Evolutionary conservation across 208 protist genomes (phyloP), one percentile per base, ranked within the genome.

Genomic region (Trypanosoma cruzi): DNA sequence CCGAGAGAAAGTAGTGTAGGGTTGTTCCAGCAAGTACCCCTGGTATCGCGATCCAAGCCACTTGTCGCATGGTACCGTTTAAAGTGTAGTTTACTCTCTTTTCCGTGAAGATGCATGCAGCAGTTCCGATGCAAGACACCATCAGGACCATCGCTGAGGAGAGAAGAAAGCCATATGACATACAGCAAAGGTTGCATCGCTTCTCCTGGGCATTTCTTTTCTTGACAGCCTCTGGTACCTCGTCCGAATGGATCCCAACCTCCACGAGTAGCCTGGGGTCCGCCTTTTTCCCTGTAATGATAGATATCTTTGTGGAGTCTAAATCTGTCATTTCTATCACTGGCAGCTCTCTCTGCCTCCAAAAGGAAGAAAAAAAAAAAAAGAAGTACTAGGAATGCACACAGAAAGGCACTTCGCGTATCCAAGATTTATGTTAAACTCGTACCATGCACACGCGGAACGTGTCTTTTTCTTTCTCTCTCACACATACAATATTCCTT

Each of bases 1-100:
- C 88, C 1, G 80, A 86, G 34, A 96, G 54, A 65, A 96, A 93
- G 66, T 84, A 93, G 68, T 96, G 90, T 52, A 96, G 52, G 26
- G 85, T 92, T 0, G 77, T 79, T 11, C 88, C 88, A 4, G 85
- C 74, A 16, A 96, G 67, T 36, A 84, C 64, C n/a, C 88, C 85
- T 0, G 90, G 88, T 0, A 94, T 54, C 24, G 81, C 59, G 7
- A 93, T 77, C 88, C 90, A 96, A 8, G 50, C 79, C 1, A 86
- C 68, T 53, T 96, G 90, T 22, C 90, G 79, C 79, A 87, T 87
- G 1, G 69, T 69, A 42, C 90, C 90, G 64, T 92, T 92, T 24
- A 96, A 32, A 34, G 75, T 90, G 79, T 93, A 93, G 67, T 89
- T 79, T n/a, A 92, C 67, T 57, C 82, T 79, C 44, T 88, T 87